Percentiles rank a stretch among this genome's conserved stretches.
These are phyloP conservation scores for Lanzia echinophila DNA, from an alignment of 2,329 filamentous ascomycete species.

Conservation along the genomic window DNA sequence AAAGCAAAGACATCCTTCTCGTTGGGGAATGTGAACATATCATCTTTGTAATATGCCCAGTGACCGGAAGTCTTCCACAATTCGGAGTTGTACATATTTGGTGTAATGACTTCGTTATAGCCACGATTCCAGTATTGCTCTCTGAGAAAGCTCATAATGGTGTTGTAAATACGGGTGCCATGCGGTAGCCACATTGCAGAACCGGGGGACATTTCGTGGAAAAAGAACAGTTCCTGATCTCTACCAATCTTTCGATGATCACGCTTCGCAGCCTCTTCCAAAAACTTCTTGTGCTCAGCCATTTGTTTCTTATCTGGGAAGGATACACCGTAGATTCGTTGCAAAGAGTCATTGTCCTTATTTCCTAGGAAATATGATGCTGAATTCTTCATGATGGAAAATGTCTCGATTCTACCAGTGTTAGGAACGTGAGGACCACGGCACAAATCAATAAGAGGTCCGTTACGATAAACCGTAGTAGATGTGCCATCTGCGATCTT, in stretches of 20 bases:
- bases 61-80: conserved; percentile 95
- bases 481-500: conserved; percentile 83
- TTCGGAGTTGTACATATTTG: conserved; percentile 91
- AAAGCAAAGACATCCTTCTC: conserved; percentile 82
- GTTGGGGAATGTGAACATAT: conserved; percentile 83
- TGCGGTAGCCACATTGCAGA: conserved; percentile 90
- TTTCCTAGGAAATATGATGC: conserved; percentile 89
- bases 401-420: conserved; percentile 89
- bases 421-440: conserved; percentile 90
- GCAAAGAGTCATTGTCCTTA: conserved; percentile 86
- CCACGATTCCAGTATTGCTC: conserved; percentile 88
- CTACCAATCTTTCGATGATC: conserved; percentile 91
- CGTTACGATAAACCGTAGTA: conserved; percentile 88
- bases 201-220: conserved; percentile 87
- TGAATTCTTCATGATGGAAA: conserved; percentile 78
- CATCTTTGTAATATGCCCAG: conserved; percentile 89
- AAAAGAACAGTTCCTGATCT: conserved; percentile 97
- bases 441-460: conserved; percentile 91
- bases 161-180: conserved; percentile 89
- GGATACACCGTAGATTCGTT: conserved; percentile 93
- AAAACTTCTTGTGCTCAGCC: conserved; percentile 86
- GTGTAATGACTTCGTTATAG: conserved; percentile 91
- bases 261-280: conserved; percentile 96
- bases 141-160: conserved; percentile 72
- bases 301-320: conserved; percentile 96